Base-by-base conservation (phyloP, 2,329 filamentous ascomycete genomes). In the Microdochium bolleyi region DNA sequence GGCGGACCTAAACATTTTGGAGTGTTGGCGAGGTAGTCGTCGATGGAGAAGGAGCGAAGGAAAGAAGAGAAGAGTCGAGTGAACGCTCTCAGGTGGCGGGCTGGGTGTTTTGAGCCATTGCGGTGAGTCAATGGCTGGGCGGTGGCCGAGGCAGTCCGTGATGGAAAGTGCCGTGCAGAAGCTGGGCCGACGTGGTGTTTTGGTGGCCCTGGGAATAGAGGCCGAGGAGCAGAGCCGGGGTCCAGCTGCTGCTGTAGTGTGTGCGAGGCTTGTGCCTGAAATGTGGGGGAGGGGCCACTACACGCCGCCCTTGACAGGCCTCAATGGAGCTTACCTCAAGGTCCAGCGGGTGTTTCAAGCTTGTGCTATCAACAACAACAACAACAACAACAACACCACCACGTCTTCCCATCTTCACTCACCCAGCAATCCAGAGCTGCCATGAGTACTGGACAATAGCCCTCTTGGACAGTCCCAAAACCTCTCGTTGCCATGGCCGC, bases 101-200 rank as follows among this genome's bases (percentile, higher is more conserved):
- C 55, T 49, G 56, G 55, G 60, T 60, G 53, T 57, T 48, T 32
- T 53, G 30, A 56, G 63, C 64, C 63, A 66, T 67, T 14, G 54
- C 56, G 56, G 56, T 59, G 57, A 54, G 53, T 59, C 61, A 60
- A 61, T 59, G 52, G 57, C 56, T 53, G 54, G 22, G 32, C 54
- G 54, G 56, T 53, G n/a, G 48, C 13, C 24, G 48, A 27, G 48
- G 48, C 41, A 22, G 41, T 46, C n/a, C 41, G 41, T 46, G 41
- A 46, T 46, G 41, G 41, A 46, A 46, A 46, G 21, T 46, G 41
- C 41, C 21, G 41, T 46, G 41, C 41, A 46, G 41, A 46, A 46
- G 41, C 41, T 46, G 41, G 41, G 19, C 41, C 41, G 41, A 19
- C 41, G 41, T 46, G 41, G 41, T 46, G 41, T 46, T 46, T 46